phyloP scores from a whole-genome alignment of 2,329 filamentous ascomycete genomes.

The Botrytis fragariae region DNA sequence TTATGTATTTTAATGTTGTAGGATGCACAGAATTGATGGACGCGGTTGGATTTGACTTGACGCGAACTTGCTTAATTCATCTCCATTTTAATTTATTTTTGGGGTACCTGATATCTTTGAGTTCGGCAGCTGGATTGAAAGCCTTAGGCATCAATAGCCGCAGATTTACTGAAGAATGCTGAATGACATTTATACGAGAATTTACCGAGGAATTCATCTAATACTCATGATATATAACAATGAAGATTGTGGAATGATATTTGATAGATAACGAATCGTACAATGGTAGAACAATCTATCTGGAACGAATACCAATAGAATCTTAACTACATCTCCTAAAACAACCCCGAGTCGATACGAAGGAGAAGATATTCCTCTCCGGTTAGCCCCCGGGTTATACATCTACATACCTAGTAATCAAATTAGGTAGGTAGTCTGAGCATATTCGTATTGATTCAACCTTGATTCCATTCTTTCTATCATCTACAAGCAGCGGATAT shows the following conservation, averaged over 20 bases:
- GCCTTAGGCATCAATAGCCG: background rate
- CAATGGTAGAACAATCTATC: background rate
- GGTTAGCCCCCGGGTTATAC: background rate
- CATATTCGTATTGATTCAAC: background rate
- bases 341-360: background rate
- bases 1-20: slow-evolving; percentile 1
- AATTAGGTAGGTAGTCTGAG: background rate
- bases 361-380: background rate
- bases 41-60: slow-evolving; percentile 19
- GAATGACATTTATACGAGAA: background rate
- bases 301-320: background rate
- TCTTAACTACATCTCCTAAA: background rate
- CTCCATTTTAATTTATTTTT: slow-evolving; percentile 14
- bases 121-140: background rate
- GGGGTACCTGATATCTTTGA: background rate
- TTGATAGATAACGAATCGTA: background rate
- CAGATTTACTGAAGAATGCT: background rate
- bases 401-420: background rate
- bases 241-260: background rate
- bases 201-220: background rate
- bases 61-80: slow-evolving; percentile 14
- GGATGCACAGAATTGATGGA: slow-evolving; percentile 13
- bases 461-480: background rate
- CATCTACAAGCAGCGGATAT: background rate
- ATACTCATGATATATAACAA: background rate